Conservation (phyloP, 345 rosid genomes). For the Hibiscus mutabilis region DNA sequence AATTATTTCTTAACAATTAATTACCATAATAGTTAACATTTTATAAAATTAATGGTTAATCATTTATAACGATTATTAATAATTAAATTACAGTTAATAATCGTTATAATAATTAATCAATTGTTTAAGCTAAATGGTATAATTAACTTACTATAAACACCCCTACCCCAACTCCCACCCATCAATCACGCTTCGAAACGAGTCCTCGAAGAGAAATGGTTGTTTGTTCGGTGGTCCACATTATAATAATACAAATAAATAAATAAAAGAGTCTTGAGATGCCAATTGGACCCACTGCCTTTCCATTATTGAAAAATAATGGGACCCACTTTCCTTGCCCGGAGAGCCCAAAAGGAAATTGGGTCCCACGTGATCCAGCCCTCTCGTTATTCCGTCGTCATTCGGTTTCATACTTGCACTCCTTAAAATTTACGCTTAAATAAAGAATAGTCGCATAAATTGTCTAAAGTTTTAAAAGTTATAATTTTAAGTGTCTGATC, state of each 20-base stretch:
- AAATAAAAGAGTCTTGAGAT: neutral
- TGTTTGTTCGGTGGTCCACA: neutral
- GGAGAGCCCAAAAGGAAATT: neutral
- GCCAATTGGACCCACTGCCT: constrained; percentile 17
- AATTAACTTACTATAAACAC: too few species aligned
- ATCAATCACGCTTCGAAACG: constrained; percentile 16
- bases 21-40: too few species aligned
- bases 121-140: too few species aligned
- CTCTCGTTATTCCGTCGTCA: neutral
- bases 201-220: neutral
- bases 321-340: constrained; percentile 8
- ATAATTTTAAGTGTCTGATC: too few species aligned
- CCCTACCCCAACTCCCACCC: neutral
- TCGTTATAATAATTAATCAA: too few species aligned
- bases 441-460: too few species aligned
- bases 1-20: too few species aligned
- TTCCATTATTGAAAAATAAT: neutral
- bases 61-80: too few species aligned
- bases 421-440: too few species aligned
- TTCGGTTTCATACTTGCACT: neutral
- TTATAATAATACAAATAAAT: neutral
- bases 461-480: too few species aligned
- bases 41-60: too few species aligned
- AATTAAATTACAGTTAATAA: too few species aligned
- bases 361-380: neutral